Evolutionary conservation across 1,284 basidiomycete genomes (phyloP), one percentile per base, ranked within the genome.

Genomic region (Rhodotorula sp.): DNA sequence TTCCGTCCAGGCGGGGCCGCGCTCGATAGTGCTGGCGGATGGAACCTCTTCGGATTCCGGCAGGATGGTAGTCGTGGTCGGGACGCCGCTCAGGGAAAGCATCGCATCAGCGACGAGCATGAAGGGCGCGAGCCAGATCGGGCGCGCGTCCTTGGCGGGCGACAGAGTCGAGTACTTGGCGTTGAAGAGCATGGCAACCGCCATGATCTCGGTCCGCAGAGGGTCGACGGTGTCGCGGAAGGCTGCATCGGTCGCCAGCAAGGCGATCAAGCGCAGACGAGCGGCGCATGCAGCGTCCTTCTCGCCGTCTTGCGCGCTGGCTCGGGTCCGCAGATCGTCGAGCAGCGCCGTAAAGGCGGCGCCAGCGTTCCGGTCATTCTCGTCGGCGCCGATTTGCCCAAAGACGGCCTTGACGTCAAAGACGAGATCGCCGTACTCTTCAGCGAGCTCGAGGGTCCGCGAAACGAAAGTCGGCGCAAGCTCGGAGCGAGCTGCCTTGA

Each of bases 61-160:
- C 20, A 89, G 68, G 64, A 78, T 73, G n/a, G 63, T 76, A 21
- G 84, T 81, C 67, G 91, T 88, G 64, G 90, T 62, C 14, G 78
- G 77, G 10, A 73, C 89, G 67, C 92, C 90, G 0, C 89, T 87
- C 52, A 90, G 84, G 48, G 89, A 88, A 47, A 97, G 85, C 57
- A 97, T 82, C 16, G 90, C 87, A 80, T 97, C 93, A 15, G 88
- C 87, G 48, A 93, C 90, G 21, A 95, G 86, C 23, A 95, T 83
- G 79, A 90, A 87, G 8, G 90, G 86, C 3, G 93, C 88, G 3
- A 95, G 85, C 95, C 95, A 98, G 78, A 87, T 88, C 3, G 92
- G 92, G 46, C 81, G 80, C 5, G 75, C 65, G 12, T 77, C 71
- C 39, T 64, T 67, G 26, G 73, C 73, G 14, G 73, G 86, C 18